These are phyloP conservation scores for Neofusicoccum kwambonambiense DNA, from an alignment of 2,329 filamentous ascomycete species.

Conservation along the genomic window DNA sequence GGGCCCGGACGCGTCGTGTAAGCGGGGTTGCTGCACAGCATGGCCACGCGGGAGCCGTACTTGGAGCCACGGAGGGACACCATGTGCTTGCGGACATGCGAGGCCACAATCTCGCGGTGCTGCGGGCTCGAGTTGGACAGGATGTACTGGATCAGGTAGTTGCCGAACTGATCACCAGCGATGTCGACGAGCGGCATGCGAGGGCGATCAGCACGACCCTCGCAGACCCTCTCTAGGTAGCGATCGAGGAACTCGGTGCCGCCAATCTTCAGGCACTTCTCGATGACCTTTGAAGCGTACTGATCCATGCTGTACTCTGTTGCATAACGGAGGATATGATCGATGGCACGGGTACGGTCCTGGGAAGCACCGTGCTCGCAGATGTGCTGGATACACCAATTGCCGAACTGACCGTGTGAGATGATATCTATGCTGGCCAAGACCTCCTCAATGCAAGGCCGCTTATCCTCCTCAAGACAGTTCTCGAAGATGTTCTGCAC, in stretches of 20 bases:
- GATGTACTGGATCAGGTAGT: constrained; percentile 97
- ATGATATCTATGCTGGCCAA: constrained; percentile 93
- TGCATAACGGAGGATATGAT: constrained; percentile 90
- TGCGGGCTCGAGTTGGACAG: constrained; percentile 82
- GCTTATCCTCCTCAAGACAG: constrained; percentile 98
- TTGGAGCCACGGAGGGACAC: constrained; percentile 97
- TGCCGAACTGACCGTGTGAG: constrained; percentile 95
- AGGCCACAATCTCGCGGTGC: constrained; percentile 89
- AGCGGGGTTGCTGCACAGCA: constrained; percentile 97
- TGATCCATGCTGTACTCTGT: constrained; percentile 99
- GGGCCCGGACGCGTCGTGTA: constrained; percentile 86
- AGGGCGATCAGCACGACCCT: constrained; percentile 83
- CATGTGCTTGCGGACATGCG: constrained; percentile 98
- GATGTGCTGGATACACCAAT: constrained; percentile 99
- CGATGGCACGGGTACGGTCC: constrained; percentile 89
- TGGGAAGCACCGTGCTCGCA: constrained; percentile 92
- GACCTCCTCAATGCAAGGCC: constrained; percentile 95
- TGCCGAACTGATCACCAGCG: constrained; percentile 97
- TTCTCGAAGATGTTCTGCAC: constrained; percentile 99
- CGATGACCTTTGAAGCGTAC: constrained; percentile 97
- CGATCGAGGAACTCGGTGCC: constrained; percentile 85
- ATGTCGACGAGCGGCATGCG: constrained; percentile 98
- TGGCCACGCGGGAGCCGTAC: constrained; percentile 95
- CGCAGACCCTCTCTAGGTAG: constrained; percentile 91
- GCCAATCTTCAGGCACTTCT: constrained; percentile 98